Conservation (phyloP, 768 basidiomycete genomes). For the Mycena galopus region DNA sequence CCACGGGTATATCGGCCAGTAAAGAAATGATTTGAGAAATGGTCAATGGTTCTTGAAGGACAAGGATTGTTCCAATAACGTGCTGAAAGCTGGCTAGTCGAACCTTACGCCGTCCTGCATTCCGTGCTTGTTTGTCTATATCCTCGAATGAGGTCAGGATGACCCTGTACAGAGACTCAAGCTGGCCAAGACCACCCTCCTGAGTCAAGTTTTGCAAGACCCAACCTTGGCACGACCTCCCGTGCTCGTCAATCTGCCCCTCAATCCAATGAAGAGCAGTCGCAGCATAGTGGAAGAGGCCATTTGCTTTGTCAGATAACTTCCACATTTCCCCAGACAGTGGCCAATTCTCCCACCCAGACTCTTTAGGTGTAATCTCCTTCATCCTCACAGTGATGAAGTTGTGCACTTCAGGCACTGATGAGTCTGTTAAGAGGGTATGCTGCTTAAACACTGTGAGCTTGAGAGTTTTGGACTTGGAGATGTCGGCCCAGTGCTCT, state of each 20-base stretch:
- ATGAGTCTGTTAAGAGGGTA: constrained; percentile 1
- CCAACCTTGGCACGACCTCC: not conserved
- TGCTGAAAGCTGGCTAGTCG: constrained; percentile 1
- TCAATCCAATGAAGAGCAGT: constrained; percentile 19
- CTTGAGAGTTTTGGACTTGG: constrained; percentile 12
- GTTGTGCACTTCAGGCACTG: not conserved
- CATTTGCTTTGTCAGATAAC: constrained; percentile 12
- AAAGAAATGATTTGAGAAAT: constrained; percentile 11
- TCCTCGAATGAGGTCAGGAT: constrained; percentile 19
- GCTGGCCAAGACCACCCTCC: constrained; percentile 1
- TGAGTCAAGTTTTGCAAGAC: not conserved
- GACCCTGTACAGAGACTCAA: constrained; percentile 8
- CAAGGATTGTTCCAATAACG: constrained; percentile 11
- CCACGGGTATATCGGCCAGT: not conserved
- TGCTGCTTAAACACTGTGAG: constrained; percentile 7
- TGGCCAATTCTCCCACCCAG: constrained; percentile 1
- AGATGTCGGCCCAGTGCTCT: constrained; percentile 27
- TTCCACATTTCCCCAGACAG: not conserved
- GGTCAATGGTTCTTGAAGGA: constrained; percentile 7
- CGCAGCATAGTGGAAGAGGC: too few relatives aligned
- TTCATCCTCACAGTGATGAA: too few relatives aligned
- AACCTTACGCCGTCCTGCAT: not conserved
- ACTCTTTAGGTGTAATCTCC: not conserved
- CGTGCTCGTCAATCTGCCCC: not conserved
- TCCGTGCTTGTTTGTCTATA: not conserved